These are phyloP conservation scores for Microdochium trichocladiopsis DNA, from an alignment of 2,329 filamentous ascomycete genomes.

Conservation along the genomic window DNA sequence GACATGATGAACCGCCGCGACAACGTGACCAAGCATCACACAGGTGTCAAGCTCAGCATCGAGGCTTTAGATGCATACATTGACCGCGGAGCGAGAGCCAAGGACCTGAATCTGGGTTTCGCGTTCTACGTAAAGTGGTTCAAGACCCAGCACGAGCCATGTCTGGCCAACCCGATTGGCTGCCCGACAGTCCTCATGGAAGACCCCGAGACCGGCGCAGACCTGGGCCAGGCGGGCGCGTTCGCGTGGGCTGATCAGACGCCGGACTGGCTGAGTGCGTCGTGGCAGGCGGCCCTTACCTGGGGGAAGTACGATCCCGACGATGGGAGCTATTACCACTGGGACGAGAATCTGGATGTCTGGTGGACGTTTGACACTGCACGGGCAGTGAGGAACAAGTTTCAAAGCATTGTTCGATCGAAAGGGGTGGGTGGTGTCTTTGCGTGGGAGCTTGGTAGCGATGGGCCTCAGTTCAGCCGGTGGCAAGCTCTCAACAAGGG, in stretches of 20 bases:
- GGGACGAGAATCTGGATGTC: slow-evolving; percentile 15
- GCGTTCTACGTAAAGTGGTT: slow-evolving; percentile 67
- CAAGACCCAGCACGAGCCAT: slow-evolving; percentile 39
- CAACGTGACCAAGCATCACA: slow-evolving; percentile 56
- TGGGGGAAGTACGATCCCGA: slow-evolving; percentile 17
- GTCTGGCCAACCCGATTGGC: slow-evolving; percentile 39
- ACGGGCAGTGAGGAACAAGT: slow-evolving; percentile 16
- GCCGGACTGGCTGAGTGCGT: slow-evolving; percentile 15
- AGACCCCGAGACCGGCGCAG: slow-evolving; percentile 48
- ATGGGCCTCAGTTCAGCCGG: slow-evolving; percentile 18
- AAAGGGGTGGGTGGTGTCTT: slow-evolving; percentile 22
- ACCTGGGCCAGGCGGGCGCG: slow-evolving; percentile 38
- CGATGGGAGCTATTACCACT: slow-evolving; percentile 22
- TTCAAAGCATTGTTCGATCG: slow-evolving; percentile 16
- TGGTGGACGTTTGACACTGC: slow-evolving; percentile 26
- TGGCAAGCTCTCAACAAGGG: slow-evolving; percentile 15
- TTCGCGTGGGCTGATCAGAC: slow-evolving; percentile 21
- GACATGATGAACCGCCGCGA: slow-evolving; percentile 71
- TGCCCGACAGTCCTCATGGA: slow-evolving; percentile 55
- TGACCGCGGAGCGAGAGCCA: slow-evolving; percentile 42
- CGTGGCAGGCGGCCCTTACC: slow-evolving; percentile 14
- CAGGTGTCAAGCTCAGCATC: slow-evolving; percentile 46
- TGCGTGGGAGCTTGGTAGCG: slow-evolving; percentile 24
- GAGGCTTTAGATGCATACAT: slow-evolving; percentile 53
- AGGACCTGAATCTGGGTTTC: slow-evolving; percentile 58